Percentiles rank a stretch among this genome's conserved stretches.
Conservation (phyloP, 2,329 filamentous ascomycete species). For the Fusarium phyllophilum region DNA sequence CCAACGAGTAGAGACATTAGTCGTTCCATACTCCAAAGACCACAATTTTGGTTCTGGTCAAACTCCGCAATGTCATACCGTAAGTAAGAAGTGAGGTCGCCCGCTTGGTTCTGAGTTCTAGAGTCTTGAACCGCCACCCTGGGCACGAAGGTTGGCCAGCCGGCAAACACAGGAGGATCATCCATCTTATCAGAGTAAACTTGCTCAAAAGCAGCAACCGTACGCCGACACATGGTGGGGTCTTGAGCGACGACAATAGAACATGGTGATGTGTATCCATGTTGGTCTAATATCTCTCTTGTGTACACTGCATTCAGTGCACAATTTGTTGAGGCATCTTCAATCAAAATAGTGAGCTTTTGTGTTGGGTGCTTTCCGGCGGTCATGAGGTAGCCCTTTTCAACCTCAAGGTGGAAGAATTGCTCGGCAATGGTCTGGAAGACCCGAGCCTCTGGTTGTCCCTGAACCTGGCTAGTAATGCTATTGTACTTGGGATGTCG, state of each 20-base stretch:
- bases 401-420: slow-evolving; percentile 20
- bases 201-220: slow-evolving; percentile 29
- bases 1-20: slow-evolving; percentile 35
- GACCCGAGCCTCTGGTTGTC: slow-evolving; percentile 29
- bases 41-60: not conserved
- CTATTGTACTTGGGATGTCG: slow-evolving; percentile 24
- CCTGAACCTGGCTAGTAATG: slow-evolving; percentile 4
- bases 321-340: slow-evolving; percentile 38
- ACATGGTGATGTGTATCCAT: slow-evolving; percentile 26
- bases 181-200: slow-evolving; percentile 11
- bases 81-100: not conserved
- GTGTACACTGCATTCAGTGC: slow-evolving; percentile 35
- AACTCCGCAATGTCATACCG: not conserved
- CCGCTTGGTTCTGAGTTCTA: not conserved
- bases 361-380: not conserved
- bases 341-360: slow-evolving; percentile 23
- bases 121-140: not conserved
- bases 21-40: slow-evolving; percentile 33
- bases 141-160: slow-evolving; percentile 38
- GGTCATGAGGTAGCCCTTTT: not conserved
- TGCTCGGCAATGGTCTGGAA: slow-evolving; percentile 24
- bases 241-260: slow-evolving; percentile 37
- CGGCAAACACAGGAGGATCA: not conserved
- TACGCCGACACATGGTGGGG: slow-evolving; percentile 37
- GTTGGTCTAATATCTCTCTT: slow-evolving; percentile 24